Conservation (phyloP, 2,329 filamentous ascomycete species). For the Calonectria henricotiae region DNA sequence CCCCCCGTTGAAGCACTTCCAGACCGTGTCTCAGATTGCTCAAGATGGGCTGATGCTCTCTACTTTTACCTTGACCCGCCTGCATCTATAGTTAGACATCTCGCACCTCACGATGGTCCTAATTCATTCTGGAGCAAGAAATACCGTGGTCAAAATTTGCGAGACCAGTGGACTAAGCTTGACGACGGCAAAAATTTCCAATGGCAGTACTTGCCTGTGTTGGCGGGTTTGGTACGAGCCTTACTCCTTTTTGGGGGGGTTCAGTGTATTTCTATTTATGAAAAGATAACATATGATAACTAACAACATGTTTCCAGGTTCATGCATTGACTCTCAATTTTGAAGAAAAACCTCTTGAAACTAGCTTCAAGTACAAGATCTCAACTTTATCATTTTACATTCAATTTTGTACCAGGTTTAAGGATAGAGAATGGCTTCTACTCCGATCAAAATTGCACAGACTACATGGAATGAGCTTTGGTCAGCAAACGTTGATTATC, state of each 20-base stretch:
- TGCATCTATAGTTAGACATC: background rate
- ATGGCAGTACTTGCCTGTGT: conserved; percentile 5
- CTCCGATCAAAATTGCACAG: conserved; percentile 1
- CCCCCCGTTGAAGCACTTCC: background rate
- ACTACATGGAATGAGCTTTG: conserved; percentile 3
- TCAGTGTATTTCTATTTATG: no score
- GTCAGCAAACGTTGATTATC: conserved; percentile 5
- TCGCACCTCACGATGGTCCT: background rate
- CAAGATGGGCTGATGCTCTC: background rate
- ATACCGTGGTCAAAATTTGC: background rate
- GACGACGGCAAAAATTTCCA: background rate
- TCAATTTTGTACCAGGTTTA: background rate
- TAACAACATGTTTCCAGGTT: background rate
- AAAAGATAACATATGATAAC: background rate
- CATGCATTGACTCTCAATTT: background rate
- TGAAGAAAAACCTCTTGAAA: background rate
- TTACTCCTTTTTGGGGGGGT: no score
- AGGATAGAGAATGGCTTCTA: background rate
- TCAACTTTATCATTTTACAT: background rate
- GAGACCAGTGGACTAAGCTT: conserved; percentile 11
- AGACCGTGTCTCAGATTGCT: background rate
- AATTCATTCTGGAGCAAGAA: conserved; percentile 12
- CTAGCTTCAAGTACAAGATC: conserved; percentile 9
- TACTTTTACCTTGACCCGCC: conserved; percentile 2
- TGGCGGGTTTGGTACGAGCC: background rate